These are phyloP conservation scores for Xylaria longipes DNA, from an alignment of 495 filamentous ascomycete genomes.

Conservation along the genomic window DNA sequence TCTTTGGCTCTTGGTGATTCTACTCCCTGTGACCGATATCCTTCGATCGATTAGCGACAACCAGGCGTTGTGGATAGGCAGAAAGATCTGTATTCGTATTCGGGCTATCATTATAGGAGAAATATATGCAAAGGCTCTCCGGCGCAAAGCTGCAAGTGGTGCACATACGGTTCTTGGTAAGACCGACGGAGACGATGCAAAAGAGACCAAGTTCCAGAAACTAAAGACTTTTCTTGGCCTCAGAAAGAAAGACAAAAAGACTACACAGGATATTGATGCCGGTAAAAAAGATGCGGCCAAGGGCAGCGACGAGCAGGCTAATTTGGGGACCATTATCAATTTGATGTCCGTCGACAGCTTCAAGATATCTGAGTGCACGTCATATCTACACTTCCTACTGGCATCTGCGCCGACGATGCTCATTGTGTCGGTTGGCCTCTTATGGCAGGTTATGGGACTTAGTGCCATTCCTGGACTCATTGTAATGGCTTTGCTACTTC, in stretches of 20 bases:
- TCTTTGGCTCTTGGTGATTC: constrained; percentile 93
- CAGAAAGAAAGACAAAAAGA: constrained; percentile 61
- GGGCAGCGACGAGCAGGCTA: constrained; percentile 73
- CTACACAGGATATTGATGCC: constrained; percentile 39
- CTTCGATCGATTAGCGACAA: constrained; percentile 79
- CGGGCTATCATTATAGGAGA: constrained; percentile 97
- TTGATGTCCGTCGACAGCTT: constrained; percentile 99
- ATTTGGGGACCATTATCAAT: constrained; percentile 96
- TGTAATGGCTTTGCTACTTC: constrained; percentile 88
- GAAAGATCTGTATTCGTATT: constrained; percentile 90
- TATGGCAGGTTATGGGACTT: constrained; percentile 88
- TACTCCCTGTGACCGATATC: constrained; percentile 81
- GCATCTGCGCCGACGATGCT: constrained; percentile 85
- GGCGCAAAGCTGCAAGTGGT: constrained; percentile 84
- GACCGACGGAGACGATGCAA: constrained; percentile 40
- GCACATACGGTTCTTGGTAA: constrained; percentile 70
- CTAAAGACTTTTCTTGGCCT: constrained; percentile 63
- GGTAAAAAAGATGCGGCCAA: constrained; percentile 43
- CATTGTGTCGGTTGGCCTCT: constrained; percentile 68
- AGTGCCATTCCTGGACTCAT: constrained; percentile 93
- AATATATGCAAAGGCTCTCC: constrained; percentile 95
- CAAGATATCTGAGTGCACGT: constrained; percentile 92
- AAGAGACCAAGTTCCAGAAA: constrained; percentile 55
- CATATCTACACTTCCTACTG: constrained; percentile 91
- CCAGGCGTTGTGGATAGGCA: constrained; percentile 91